phyloP scores from a whole-genome alignment of 1,139 yeast species.

The Hemisphaericaspora xylanilytica region DNA sequence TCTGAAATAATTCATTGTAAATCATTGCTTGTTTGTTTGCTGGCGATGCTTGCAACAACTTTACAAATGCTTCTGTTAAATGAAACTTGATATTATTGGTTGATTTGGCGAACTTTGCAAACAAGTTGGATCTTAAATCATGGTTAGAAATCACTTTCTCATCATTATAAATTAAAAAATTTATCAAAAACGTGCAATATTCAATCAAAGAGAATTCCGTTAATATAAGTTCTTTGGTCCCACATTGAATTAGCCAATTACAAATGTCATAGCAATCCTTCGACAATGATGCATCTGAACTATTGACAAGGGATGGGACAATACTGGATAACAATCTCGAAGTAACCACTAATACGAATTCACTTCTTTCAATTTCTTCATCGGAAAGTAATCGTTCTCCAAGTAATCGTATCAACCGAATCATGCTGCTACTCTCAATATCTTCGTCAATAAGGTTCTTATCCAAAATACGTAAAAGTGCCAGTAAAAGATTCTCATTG shows the following conservation, averaged over 20 bases:
- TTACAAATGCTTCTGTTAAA: slow-evolving; percentile 6
- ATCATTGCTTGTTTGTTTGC: slow-evolving; percentile 21
- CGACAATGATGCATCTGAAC: slow-evolving; percentile 18
- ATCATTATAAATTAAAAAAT: slow-evolving; percentile 12
- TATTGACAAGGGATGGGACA: slow-evolving; percentile 12
- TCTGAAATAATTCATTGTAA: slow-evolving; percentile 30
- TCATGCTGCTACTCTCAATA: slow-evolving; percentile 7
- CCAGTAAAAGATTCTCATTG: slow-evolving; percentile 7
- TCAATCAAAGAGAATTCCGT: slow-evolving; percentile 21
- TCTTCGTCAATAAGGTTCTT: neutral
- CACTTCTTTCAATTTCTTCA: slow-evolving; percentile 34
- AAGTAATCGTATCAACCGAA: slow-evolving; percentile 22
- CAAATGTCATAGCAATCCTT: slow-evolving; percentile 37
- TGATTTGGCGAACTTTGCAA: slow-evolving; percentile 10
- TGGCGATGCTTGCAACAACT: slow-evolving; percentile 1
- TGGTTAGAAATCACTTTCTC: slow-evolving; percentile 7
- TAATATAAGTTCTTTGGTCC: slow-evolving; percentile 24
- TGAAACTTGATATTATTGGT: slow-evolving; percentile 19
- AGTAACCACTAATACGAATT: slow-evolving; percentile 27
- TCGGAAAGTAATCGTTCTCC: slow-evolving; percentile 31
- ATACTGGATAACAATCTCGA: slow-evolving; percentile 24
- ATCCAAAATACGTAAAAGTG: slow-evolving; percentile 9
- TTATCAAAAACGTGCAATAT: slow-evolving; percentile 20
- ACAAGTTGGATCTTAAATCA: slow-evolving; percentile 5
- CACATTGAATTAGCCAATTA: slow-evolving; percentile 32